These are phyloP conservation scores for Coemansia sp. DNA, from an alignment of 192 early-diverging fungal genomes.

Conservation along the genomic window DNA sequence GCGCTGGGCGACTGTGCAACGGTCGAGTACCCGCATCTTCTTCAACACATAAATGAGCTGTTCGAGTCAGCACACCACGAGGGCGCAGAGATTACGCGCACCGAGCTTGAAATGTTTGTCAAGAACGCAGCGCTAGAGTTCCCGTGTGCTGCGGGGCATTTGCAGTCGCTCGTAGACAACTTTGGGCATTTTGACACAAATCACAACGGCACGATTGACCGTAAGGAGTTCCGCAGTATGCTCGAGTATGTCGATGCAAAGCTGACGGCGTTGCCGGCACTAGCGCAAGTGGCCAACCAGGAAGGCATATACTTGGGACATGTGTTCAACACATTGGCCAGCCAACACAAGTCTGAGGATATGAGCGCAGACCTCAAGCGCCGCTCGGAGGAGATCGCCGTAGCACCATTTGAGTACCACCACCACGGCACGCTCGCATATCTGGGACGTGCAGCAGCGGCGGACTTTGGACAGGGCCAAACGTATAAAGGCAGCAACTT, in stretches of 20 bases:
- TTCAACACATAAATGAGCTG: slow-evolving; percentile 38
- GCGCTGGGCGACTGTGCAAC: slow-evolving; percentile 90
- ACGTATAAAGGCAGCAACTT: slow-evolving; percentile 48
- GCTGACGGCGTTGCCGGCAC: slow-evolving; percentile 74
- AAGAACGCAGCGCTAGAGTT: slow-evolving; percentile 17
- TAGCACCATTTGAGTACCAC: slow-evolving; percentile 63
- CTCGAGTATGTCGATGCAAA: slow-evolving; percentile 49
- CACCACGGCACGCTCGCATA: slow-evolving; percentile 71
- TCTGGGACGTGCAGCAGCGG: slow-evolving; percentile 56
- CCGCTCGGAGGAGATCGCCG: slow-evolving; percentile 15
- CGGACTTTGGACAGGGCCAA: slow-evolving; percentile 51
- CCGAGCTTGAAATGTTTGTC: slow-evolving; percentile 34
- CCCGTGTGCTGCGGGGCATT: slow-evolving; percentile 36
- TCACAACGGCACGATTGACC: slow-evolving; percentile 27
- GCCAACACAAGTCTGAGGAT: slow-evolving; percentile 1
- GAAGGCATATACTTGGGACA: slow-evolving; percentile 83
- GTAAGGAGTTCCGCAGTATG: slow-evolving; percentile 41
- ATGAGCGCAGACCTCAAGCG: neutral
- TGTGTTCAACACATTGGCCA: slow-evolving; percentile 56
- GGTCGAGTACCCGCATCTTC: slow-evolving; percentile 61
- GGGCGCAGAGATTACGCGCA: slow-evolving; percentile 35
- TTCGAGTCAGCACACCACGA: slow-evolving; percentile 37
- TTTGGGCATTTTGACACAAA: slow-evolving; percentile 44
- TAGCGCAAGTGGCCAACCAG: slow-evolving; percentile 87
- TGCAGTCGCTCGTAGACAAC: slow-evolving; percentile 35